A percentile compares a stretch with the other conserved stretches of the same genome.
Conservation (phyloP, 1,284 basidiomycete species). For the Ustilago crameri region DNA sequence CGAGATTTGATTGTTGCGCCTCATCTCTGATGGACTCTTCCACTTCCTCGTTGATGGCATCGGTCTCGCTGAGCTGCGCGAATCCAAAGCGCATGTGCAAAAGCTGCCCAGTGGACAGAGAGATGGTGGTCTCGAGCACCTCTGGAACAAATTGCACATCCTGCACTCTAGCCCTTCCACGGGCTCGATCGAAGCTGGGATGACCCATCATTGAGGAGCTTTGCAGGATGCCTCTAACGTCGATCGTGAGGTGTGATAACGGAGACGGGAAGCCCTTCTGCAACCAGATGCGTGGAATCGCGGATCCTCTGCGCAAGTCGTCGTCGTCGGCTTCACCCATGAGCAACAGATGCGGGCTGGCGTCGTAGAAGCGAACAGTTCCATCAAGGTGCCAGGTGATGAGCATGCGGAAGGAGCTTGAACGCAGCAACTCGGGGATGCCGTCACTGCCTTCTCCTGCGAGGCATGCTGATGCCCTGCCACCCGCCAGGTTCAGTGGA, state of each 20-base stretch:
- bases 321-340: slow-evolving; percentile 43
- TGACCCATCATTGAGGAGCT: slow-evolving; percentile 38
- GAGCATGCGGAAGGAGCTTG: slow-evolving; percentile 46
- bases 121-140: slow-evolving; percentile 51
- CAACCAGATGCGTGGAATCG: slow-evolving; percentile 32
- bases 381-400: slow-evolving; percentile 66
- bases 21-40: slow-evolving; percentile 43
- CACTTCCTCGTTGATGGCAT: slow-evolving; percentile 48
- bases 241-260: slow-evolving; percentile 61
- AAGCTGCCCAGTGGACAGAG: slow-evolving; percentile 54
- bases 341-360: slow-evolving; percentile 60
- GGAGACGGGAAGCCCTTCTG: slow-evolving; percentile 55
- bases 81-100: slow-evolving; percentile 52
- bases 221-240: slow-evolving; percentile 33
- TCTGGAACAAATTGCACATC: slow-evolving; percentile 55
- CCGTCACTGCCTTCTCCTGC: slow-evolving; percentile 30
- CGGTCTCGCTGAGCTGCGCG: slow-evolving; percentile 50
- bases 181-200: slow-evolving; percentile 50
- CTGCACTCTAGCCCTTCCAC: slow-evolving; percentile 29
- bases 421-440: slow-evolving; percentile 30
- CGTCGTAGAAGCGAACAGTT: slow-evolving; percentile 61
- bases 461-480: slow-evolving; percentile 40
- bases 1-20: slow-evolving; percentile 26
- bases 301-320: slow-evolving; percentile 21
- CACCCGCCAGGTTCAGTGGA: slow-evolving; percentile 45